Evolutionary conservation across 352 stramenopile species (phyloP).

Genomic region (Pythium plurisporium): DNA sequence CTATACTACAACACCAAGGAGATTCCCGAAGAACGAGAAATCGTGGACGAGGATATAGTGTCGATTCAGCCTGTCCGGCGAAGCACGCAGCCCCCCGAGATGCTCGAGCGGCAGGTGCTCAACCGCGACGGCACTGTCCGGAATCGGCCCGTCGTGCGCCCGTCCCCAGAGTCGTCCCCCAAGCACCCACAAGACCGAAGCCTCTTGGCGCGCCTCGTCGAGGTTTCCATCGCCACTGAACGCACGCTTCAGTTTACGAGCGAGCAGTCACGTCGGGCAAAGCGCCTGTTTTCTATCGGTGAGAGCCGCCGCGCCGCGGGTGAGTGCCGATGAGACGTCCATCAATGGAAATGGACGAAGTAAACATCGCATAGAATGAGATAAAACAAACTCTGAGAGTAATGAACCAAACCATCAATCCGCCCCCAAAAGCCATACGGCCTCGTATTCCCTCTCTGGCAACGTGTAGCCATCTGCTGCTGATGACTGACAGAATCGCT

Average conservation of each 20-base stretch:
- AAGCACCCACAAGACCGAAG: constrained; percentile 29
- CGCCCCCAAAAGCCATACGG: no score
- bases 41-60: background rate
- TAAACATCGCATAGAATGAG: no score
- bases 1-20: no score
- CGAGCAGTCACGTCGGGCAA: constrained; percentile 33
- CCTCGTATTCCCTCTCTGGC: no score
- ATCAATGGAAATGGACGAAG: no score
- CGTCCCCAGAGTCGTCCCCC: constrained; percentile 17
- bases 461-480: no score
- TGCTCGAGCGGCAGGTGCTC: background rate
- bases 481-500: no score
- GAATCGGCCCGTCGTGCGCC: background rate
- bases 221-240: constrained; percentile 27
- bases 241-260: constrained; percentile 36
- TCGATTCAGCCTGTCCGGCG: background rate
- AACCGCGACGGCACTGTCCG: background rate
- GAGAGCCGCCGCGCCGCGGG: background rate
- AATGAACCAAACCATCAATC: no score
- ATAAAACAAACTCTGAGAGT: no score
- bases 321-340: background rate
- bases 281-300: constrained; percentile 27
- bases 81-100: background rate
- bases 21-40: background rate
- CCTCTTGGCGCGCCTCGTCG: constrained; percentile 26